phyloP scores from a whole-genome alignment of 371 early-diverging fungal species.

The Apophysomyces elegans region DNA sequence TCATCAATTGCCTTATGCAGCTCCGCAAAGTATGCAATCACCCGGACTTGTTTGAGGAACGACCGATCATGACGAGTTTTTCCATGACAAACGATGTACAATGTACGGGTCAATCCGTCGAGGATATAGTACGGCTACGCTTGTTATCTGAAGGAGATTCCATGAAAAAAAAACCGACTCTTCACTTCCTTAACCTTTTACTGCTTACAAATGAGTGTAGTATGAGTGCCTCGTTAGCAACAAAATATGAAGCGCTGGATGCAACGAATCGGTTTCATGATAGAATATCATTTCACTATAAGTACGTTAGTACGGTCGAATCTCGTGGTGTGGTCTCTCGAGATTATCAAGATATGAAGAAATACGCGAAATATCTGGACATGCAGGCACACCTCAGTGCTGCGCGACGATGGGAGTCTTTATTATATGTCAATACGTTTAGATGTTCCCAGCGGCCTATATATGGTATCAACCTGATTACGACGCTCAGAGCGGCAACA shows the following conservation, averaged over 20 bases:
- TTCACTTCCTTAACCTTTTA: slow-evolving; percentile 56
- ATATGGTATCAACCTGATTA: slow-evolving; percentile 48
- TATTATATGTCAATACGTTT: slow-evolving; percentile 41
- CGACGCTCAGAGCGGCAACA: slow-evolving; percentile 22
- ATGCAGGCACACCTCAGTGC: slow-evolving; percentile 23
- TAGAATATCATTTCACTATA: slow-evolving; percentile 34
- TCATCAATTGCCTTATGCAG: slow-evolving; percentile 95
- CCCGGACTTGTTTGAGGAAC: slow-evolving; percentile 93
- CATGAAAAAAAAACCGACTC: slow-evolving; percentile 26
- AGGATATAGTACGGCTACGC: slow-evolving; percentile 52
- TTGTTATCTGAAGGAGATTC: slow-evolving; percentile 35
- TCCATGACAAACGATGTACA: slow-evolving; percentile 61
- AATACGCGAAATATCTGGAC: slow-evolving; percentile 42
- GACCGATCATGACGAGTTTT: slow-evolving; percentile 82
- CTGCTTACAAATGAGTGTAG: slow-evolving; percentile 31
- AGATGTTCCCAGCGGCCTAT: slow-evolving; percentile 45
- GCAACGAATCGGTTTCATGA: slow-evolving; percentile 43
- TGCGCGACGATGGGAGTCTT: slow-evolving; percentile 37
- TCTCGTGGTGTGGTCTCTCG: slow-evolving; percentile 30
- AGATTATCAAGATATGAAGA: slow-evolving; percentile 42
- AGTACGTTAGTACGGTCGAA: slow-evolving; percentile 29
- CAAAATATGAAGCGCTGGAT: slow-evolving; percentile 43
- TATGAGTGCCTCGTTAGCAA: slow-evolving; percentile 38
- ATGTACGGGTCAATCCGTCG: slow-evolving; percentile 44
- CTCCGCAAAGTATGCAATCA: slow-evolving; percentile 97